These are phyloP conservation scores for Globisporangium nodosum DNA, from an alignment of 352 stramenopile species.

Conservation along the genomic window DNA sequence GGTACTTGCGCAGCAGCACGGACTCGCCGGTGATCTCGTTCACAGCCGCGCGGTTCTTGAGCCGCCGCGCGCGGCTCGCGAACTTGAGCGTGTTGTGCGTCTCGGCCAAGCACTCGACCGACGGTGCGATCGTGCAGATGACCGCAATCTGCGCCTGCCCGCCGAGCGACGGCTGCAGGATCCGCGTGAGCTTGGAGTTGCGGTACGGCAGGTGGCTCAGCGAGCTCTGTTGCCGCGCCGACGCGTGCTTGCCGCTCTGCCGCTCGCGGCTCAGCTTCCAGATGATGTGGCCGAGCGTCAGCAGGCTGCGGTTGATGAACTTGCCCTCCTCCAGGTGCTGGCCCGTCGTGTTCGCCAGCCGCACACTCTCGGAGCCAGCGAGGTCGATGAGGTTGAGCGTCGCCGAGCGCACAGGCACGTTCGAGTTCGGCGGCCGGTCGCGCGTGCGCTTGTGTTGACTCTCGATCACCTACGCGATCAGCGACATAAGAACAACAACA, in stretches of 20 bases:
- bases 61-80: conserved; percentile 88
- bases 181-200: conserved; percentile 97
- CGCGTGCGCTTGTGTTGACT: conserved; percentile 50
- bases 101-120: conserved; percentile 91
- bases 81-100: conserved; percentile 96
- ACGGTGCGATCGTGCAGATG: conserved; percentile 94
- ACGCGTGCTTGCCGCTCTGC: conserved; percentile 17
- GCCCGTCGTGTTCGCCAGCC: conserved; percentile 70
- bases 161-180: conserved; percentile 95
- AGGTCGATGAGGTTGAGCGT: conserved; percentile 91
- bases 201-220: conserved; percentile 92
- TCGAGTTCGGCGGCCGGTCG: conserved; percentile 11
- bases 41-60: conserved; percentile 89
- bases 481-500: too few relatives aligned
- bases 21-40: conserved; percentile 84
- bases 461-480: conserved; percentile 72
- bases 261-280: conserved; percentile 85
- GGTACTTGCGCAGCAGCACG: conserved; percentile 62
- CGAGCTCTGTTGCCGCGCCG: too few relatives aligned
- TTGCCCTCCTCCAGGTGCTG: conserved; percentile 79
- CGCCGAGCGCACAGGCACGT: conserved; percentile 47
- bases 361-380: conserved; percentile 84
- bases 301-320: conserved; percentile 89
- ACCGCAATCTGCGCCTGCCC: conserved; percentile 96
- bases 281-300: conserved; percentile 93